Evolutionary conservation across 352 stramenopile species (phyloP), one percentile per base, ranked within the genome.

Genomic region (Phytophthora quininea): DNA sequence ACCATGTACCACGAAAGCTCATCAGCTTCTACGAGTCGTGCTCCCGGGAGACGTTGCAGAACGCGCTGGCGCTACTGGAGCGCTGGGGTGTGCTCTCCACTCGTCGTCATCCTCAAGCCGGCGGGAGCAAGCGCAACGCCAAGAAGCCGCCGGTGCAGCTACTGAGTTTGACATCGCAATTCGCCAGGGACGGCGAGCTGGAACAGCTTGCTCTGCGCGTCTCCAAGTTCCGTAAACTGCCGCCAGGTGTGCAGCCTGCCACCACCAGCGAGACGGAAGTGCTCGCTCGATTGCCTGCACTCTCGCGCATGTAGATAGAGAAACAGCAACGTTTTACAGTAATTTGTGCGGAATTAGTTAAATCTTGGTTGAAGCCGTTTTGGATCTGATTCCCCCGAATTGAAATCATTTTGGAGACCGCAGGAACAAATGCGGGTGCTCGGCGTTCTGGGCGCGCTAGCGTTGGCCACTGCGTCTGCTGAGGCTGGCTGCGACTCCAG

Each of bases 11-110:
- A 96, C 61, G 88, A 96, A 87, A 84, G 42, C 72, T 94, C 50
- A 90, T 96, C 61, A 81, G 82, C 50, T 92, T 93, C 62, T 96
- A 96, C 69, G 86, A 96, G 62, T 93, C 85, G 56, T 96, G 88
- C 60, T 93, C 88, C 40, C 79, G 89, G 19, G 86, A 92, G 69
- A 96, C 88, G 45, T 71, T 96, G 49, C 80, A 92, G 62, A 96
- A 96, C 52, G 88, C 88, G 8, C 51, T 96, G 49, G 40, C 74
- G 15, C 76, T 88, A 51, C 75, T 96, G 4, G 73, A 90, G 46
- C 56, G 71, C n/a, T 95, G 86, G 81, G 62, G 76, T 3, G 84
- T 96, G 15, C 71, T 94, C 46, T 73, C 38, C 67, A 82, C 58
- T 52, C 70, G 49, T 40, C 70, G 55, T 32, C 62, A 33, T 40